These are phyloP conservation scores for Nakazawaea ambrosiae DNA, from an alignment of 805 yeast species.

Conservation along the genomic window DNA sequence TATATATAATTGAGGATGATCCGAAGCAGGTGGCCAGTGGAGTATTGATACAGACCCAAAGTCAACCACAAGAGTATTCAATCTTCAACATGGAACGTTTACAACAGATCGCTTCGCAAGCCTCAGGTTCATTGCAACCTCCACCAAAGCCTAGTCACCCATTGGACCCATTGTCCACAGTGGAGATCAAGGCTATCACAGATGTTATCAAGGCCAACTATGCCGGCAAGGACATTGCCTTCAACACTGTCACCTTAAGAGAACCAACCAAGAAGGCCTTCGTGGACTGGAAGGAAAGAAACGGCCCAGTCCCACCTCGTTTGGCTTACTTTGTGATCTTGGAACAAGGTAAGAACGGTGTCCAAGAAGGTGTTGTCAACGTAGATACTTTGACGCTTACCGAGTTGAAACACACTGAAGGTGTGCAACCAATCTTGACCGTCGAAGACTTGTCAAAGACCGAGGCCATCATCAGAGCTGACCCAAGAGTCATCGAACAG, in stretches of 20 bases:
- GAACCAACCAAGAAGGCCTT: slow-evolving; percentile 64
- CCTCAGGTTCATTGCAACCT: slow-evolving; percentile 46
- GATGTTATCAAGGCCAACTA: slow-evolving; percentile 41
- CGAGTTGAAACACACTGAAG: slow-evolving; percentile 41
- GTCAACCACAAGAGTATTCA: not conserved
- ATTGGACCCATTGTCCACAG: slow-evolving; percentile 61
- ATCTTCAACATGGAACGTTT: slow-evolving; percentile 57
- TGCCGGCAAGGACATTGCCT: slow-evolving; percentile 37
- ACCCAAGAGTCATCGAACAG: slow-evolving; percentile 67
- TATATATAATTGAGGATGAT: too few relatives aligned
- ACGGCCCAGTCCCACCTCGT: slow-evolving; percentile 60
- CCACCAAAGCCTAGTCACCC: slow-evolving; percentile 59
- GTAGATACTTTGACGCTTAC: slow-evolving; percentile 40
- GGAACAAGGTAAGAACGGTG: slow-evolving; percentile 51
- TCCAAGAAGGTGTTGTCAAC: slow-evolving; percentile 67
- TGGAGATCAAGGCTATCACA: slow-evolving; percentile 56
- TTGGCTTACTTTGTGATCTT: slow-evolving; percentile 60
- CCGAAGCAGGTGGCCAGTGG: too few relatives aligned
- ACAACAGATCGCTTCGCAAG: slow-evolving; percentile 55
- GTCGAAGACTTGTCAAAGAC: slow-evolving; percentile 57
- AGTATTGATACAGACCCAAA: too few relatives aligned
- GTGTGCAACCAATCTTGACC: slow-evolving; percentile 71
- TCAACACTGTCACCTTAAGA: slow-evolving; percentile 63
- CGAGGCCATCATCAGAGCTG: slow-evolving; percentile 61
- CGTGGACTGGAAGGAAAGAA: slow-evolving; percentile 57